Conservation (phyloP, 768 basidiomycete genomes). For the Kwoniella sp. region DNA sequence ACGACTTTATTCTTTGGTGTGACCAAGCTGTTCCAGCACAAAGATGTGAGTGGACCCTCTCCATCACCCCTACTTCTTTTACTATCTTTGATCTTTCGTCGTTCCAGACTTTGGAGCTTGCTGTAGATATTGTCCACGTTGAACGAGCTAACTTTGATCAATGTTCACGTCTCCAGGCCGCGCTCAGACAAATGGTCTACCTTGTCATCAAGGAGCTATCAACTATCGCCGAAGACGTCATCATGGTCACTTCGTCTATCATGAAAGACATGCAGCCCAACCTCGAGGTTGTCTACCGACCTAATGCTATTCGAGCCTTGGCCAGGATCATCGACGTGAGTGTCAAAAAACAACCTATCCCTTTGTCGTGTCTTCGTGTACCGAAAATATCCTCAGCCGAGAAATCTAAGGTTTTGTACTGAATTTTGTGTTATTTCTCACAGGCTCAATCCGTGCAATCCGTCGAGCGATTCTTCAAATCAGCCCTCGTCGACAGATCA, state of each 20-base stretch:
- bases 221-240: conserved; percentile 93
- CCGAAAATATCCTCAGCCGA: too few species aligned
- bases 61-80: too few species aligned
- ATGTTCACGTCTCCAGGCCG: too few species aligned
- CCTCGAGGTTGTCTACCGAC: conserved; percentile 95
- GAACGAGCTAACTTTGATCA: conserved; percentile 4
- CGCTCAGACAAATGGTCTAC: conserved; percentile 96
- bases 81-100: too few species aligned
- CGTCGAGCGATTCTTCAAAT: conserved; percentile 98
- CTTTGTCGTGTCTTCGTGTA: not conserved
- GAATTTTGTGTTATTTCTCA: not conserved
- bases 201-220: conserved; percentile 97
- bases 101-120: too few species aligned
- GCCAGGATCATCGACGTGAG: conserved; percentile 96
- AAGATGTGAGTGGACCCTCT: conserved; percentile 72
- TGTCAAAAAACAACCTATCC: conserved; percentile 29
- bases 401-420: too few species aligned
- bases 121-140: too few species aligned
- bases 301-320: conserved; percentile 94
- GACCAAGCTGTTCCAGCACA: conserved; percentile 98
- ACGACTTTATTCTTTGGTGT: conserved; percentile 98
- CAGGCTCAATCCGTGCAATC: conserved; percentile 68
- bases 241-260: conserved; percentile 98
- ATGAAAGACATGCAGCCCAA: conserved; percentile 99
- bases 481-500: conserved; percentile 95